phyloP scores from a whole-genome alignment of 176 grass and related monocot genomes.

The Aegilops umbellulata region DNA sequence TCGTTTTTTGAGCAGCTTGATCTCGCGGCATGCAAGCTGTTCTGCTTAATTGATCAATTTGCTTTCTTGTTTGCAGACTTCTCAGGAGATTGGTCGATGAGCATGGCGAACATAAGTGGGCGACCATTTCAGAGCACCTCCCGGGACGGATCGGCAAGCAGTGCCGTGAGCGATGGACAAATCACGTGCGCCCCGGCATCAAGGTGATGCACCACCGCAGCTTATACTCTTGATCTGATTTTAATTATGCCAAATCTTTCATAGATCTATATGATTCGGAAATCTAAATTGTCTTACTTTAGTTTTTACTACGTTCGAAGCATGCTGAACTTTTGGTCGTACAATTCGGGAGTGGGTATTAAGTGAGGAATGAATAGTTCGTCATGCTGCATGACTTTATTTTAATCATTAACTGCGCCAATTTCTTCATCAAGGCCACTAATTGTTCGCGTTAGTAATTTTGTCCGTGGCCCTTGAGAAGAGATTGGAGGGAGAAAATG shows the following conservation, averaged over 20 bases:
- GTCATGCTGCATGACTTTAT: too few species aligned
- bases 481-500: neutral
- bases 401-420: too few species aligned
- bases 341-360: neutral
- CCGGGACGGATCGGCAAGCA: slow-evolving; percentile 74
- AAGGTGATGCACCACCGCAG: slow-evolving; percentile 39
- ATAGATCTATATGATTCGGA: neutral
- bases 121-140: slow-evolving; percentile 52
- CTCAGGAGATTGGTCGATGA: slow-evolving; percentile 47
- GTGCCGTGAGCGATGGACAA: slow-evolving; percentile 83
- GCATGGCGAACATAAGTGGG: slow-evolving; percentile 61
- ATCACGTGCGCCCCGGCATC: slow-evolving; percentile 67
- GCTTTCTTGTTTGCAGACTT: slow-evolving; percentile 29
- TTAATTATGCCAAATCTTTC: neutral
- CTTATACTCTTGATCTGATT: neutral
- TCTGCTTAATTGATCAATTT: neutral
- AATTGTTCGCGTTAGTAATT: neutral
- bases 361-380: neutral
- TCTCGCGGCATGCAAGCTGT: neutral
- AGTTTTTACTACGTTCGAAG: neutral
- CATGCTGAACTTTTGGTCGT: neutral
- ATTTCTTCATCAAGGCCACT: neutral
- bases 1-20: neutral
- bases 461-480: neutral
- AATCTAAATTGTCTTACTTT: neutral